These are phyloP conservation scores for Lachnellula suecica DNA, from an alignment of 2,329 filamentous ascomycete species.

Conservation along the genomic window DNA sequence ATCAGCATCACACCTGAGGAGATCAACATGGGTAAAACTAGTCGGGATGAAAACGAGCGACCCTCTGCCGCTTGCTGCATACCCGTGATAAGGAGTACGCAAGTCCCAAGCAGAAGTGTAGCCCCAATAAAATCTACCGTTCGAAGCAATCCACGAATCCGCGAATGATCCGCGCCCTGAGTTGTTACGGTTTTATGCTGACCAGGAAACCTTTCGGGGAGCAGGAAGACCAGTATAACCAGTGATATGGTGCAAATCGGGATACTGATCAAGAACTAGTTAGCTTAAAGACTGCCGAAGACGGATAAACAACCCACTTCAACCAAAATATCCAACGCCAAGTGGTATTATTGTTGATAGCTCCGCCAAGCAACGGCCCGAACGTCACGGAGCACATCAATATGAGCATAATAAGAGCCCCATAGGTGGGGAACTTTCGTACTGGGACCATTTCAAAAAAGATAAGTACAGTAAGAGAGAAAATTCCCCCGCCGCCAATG, in stretches of 20 bases:
- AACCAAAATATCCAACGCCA: constrained; percentile 3
- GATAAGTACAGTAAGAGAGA: not conserved
- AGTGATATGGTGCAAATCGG: not conserved
- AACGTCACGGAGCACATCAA: not conserved
- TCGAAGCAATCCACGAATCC: not conserved
- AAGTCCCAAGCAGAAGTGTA: not conserved
- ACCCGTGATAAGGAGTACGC: not conserved
- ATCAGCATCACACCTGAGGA: not conserved
- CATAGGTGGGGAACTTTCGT: not conserved
- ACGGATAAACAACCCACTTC: not conserved
- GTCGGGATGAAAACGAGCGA: not conserved
- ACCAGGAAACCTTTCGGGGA: too few species aligned
- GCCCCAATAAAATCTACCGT: not conserved
- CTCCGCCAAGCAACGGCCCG: constrained; percentile 4
- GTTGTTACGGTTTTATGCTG: not conserved
- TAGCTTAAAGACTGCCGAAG: not conserved
- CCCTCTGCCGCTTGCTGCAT: not conserved
- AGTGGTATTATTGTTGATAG: not conserved
- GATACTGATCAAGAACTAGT: not conserved
- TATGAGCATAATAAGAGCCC: not conserved
- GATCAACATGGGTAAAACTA: not conserved
- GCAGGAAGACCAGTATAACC: too few species aligned
- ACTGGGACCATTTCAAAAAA: constrained; percentile 4
- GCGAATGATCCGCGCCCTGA: not conserved
- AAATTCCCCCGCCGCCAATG: not conserved